Evolutionary conservation across 2,329 filamentous ascomycete species (phyloP), one percentile per base, ranked within the genome.

Genomic region (Colletotrichum kahawae): DNA sequence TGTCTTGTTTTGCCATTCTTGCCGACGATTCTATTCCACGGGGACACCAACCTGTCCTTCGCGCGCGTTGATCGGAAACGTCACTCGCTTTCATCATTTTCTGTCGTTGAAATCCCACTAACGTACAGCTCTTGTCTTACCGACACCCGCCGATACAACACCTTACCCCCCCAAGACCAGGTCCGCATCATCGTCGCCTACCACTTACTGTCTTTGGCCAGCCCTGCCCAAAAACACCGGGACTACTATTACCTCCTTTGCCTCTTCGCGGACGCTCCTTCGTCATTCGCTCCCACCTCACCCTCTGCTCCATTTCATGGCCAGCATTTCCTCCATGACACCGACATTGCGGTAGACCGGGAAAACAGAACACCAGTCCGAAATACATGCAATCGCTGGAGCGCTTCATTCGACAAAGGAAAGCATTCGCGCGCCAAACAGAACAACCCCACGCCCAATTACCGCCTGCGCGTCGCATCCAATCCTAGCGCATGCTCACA

Each of bases 121-220:
- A 73, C 69, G 73, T 59, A 59, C 69, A 75, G 72, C 72, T 75
- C 63, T 66, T 75, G 72, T 72, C 72, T 75, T 63, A 72, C 72
- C 71, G 63, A 67, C 69, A 57, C 34, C 68, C 72, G 64, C 64
- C 64, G 43, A 33, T 29, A 29, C 54, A 27, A 29, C 51, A 48
- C 43, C 43, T 48, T 57, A 54, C 33, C 48, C 24, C 73, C 73
- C 71, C 54, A 43, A 51, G 54, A 59, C 63, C 70, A 75, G 69
- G 63, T 72, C 69, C 43, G 73, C 73, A 75, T 75, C 73, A 64
- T 75, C 63, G 72, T 72, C 63, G 69, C 72, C 63, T 63, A 48
- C 72, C 63, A 51, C 69, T 72, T 31, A 34, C 68, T 74, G 68
- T 29, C 68, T 66, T 66, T 62, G 62, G 68, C 48, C 38, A 62